Evolutionary conservation across 352 stramenopile genomes (phyloP).

Genomic region (Peronospora tabacina): DNA sequence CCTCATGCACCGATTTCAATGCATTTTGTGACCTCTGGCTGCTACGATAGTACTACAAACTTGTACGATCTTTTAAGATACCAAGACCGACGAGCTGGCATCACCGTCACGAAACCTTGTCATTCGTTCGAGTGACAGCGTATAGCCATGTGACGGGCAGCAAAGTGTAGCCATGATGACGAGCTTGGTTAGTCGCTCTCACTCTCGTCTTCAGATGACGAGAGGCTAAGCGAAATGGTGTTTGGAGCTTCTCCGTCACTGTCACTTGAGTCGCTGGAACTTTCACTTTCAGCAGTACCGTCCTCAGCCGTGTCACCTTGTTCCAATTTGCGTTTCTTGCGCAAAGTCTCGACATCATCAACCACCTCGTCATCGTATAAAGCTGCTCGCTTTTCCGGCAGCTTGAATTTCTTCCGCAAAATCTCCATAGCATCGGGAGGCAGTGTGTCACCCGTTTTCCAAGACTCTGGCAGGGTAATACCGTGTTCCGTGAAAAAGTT

Average conservation of each 20-base stretch:
- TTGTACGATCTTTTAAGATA: not conserved
- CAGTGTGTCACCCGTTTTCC: conserved; percentile 62
- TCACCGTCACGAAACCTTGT: not conserved
- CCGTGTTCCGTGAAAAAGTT: conserved; percentile 70
- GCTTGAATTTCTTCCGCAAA: conserved; percentile 72
- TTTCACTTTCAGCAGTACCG: conserved; percentile 32
- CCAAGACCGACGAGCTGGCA: not conserved
- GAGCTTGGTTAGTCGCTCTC: conserved; percentile 37
- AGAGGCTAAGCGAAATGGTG: conserved; percentile 70
- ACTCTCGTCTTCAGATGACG: conserved; percentile 52
- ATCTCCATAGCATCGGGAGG: conserved; percentile 68
- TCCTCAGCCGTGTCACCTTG: conserved; percentile 33
- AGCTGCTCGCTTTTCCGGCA: conserved; percentile 55
- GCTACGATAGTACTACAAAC: not conserved
- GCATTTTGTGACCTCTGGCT: not conserved
- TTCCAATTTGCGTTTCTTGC: conserved; percentile 64
- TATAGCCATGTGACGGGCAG: conserved; percentile 7
- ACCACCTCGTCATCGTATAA: conserved; percentile 74
- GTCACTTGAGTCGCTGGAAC: conserved; percentile 48
- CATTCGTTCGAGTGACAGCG: not conserved
- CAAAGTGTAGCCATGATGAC: conserved; percentile 1
- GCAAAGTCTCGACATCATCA: conserved; percentile 52
- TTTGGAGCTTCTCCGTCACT: conserved; percentile 50
- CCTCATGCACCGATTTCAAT: too few relatives aligned
- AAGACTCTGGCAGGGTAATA: conserved; percentile 57